Base-by-base conservation (phyloP, 768 basidiomycete species). In the Pleurotus ostreatus region DNA sequence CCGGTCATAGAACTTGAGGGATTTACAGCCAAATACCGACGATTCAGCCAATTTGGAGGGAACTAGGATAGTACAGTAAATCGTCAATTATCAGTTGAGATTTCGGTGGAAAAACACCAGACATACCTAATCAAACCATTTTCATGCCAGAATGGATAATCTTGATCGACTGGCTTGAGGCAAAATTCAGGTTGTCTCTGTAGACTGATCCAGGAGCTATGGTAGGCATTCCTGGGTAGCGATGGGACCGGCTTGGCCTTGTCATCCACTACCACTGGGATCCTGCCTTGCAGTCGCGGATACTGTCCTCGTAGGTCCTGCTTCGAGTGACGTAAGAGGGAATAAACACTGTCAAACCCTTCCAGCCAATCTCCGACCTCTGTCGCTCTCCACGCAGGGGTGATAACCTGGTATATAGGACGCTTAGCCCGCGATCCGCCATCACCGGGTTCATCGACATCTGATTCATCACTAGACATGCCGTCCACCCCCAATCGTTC, bases 381-480 rank as follows among this genome's bases (percentile, higher is more conserved):
- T 1, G 15, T 25, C 8, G 60, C 59, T 55, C 64, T 48, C 64
- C 62, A 66, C 18, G 15, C 12, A 15, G 64, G 62, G 0, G 26
- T 6, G 38, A 59, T 57, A 8, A 61, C 53, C 5, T 48, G 16
- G 39, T 58, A 64, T 4, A 30, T 46, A n/a, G 56, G 58, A 12
- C 40, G 37, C 8, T 16, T 12, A 8, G 22, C 13, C n/a, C 22
- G 30, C 12, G 23, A 38, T 8, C 18, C 16, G 13, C 11, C 12
- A 20, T 8, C 2, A 11, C 22, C 44, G 3, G 60, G 53, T 0
- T 23, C 11, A 11, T 60, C 52, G 3, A 57, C 22, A 11, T 65
- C 63, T 11, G 64, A 65, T 46, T 67, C 61, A 56, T 67, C 62
- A 45, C 61, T 63, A 5, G 66, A 67, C 66, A 67, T 67, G 2